Conservation (phyloP, 768 basidiomycete genomes). For the Leccinellum luteum region DNA sequence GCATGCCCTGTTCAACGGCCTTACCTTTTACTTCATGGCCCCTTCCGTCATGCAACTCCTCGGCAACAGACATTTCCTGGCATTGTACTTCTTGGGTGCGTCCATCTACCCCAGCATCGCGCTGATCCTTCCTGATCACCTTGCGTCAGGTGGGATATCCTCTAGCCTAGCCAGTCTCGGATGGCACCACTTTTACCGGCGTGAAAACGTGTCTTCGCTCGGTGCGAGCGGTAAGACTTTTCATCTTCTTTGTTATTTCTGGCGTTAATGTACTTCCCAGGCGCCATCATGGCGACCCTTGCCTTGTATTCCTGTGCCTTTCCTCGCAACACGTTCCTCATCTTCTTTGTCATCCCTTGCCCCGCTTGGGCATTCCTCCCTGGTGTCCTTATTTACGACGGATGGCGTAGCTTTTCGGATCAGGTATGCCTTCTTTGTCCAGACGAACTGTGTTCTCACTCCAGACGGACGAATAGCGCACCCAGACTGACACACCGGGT, state of each 20-base stretch:
- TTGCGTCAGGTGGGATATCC: slow-evolving; percentile 52
- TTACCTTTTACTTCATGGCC: slow-evolving; percentile 78
- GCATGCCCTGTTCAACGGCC: slow-evolving; percentile 75
- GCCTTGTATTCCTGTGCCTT: slow-evolving; percentile 70
- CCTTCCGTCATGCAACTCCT: slow-evolving; percentile 58
- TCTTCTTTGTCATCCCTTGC: slow-evolving; percentile 76
- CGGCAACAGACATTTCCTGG: slow-evolving; percentile 64
- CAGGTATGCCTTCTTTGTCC: slow-evolving; percentile 23
- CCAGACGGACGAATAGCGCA: slow-evolving; percentile 37
- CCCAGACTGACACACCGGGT: slow-evolving; percentile 56
- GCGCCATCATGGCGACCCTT: slow-evolving; percentile 68
- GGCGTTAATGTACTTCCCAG: slow-evolving; percentile 35
- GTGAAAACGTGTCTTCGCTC: slow-evolving; percentile 36
- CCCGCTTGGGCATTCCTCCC: slow-evolving; percentile 76
- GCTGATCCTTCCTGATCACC: background rate
- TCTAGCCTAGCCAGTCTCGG: slow-evolving; percentile 47
- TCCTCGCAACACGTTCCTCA: slow-evolving; percentile 60
- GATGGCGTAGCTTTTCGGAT: slow-evolving; percentile 35
- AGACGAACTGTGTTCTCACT: background rate
- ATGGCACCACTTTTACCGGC: slow-evolving; percentile 42
- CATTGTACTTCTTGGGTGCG: slow-evolving; percentile 71
- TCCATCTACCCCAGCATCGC: slow-evolving; percentile 1
- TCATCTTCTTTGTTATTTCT: background rate
- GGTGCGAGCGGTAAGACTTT: slow-evolving; percentile 70
- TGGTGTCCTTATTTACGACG: slow-evolving; percentile 47